These are phyloP conservation scores for Cryptococcus sp. DNA, from an alignment of 1,284 basidiomycete genomes.

Conservation along the genomic window DNA sequence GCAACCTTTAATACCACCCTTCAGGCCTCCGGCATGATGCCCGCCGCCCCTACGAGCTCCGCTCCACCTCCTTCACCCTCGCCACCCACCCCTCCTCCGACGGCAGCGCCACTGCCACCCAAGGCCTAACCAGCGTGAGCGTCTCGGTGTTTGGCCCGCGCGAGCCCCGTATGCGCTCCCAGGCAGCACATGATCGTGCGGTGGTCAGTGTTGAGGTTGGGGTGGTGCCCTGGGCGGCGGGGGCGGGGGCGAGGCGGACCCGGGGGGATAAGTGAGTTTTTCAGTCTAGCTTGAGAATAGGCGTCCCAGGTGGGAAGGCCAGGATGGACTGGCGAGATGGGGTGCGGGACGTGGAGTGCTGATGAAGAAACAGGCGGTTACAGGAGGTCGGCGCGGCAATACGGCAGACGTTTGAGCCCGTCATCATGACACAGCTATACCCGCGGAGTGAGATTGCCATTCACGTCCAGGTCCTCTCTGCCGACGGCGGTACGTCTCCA, in stretches of 20 bases:
- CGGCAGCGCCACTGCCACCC: slow-evolving; percentile 76
- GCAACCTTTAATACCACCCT: background rate
- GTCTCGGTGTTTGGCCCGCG: slow-evolving; percentile 87
- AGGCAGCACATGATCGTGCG: slow-evolving; percentile 75
- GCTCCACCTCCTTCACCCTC: slow-evolving; percentile 75
- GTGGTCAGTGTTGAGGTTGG: slow-evolving; percentile 80
- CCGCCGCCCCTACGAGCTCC: slow-evolving; percentile 81
- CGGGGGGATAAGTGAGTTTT: slow-evolving; percentile 74
- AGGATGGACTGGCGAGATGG: background rate
- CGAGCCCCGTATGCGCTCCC: slow-evolving; percentile 73
- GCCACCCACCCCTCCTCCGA: slow-evolving; percentile 71
- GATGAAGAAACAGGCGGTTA: slow-evolving; percentile 61
- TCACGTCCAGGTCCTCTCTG: slow-evolving; percentile 84
- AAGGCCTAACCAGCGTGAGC: slow-evolving; percentile 84
- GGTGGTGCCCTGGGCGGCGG: slow-evolving; percentile 80
- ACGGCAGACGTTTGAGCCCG: slow-evolving; percentile 92
- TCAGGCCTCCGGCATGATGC: slow-evolving; percentile 75
- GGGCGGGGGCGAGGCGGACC: slow-evolving; percentile 68
- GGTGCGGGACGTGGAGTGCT: background rate
- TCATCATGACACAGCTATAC: slow-evolving; percentile 84
- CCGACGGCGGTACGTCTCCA: slow-evolving; percentile 66
- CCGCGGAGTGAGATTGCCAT: slow-evolving; percentile 93
- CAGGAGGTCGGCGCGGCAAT: slow-evolving; percentile 82
- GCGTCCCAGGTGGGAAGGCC: background rate
- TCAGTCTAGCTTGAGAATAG: no score